Percentiles rank a stretch among this genome's conserved stretches.
Conservation (phyloP, 2,329 filamentous ascomycete species). For the Claviceps digitariae region DNA sequence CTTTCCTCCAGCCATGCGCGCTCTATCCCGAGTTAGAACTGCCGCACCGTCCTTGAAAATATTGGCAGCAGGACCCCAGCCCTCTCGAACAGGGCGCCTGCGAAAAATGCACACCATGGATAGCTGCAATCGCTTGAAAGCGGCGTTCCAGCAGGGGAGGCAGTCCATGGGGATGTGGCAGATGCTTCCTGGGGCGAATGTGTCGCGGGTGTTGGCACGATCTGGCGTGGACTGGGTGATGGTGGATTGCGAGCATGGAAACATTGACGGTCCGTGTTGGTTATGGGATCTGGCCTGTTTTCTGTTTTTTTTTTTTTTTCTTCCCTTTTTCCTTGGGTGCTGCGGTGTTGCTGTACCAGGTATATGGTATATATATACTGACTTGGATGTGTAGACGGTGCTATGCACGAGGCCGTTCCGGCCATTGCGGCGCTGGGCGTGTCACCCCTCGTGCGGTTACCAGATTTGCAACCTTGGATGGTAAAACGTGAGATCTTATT, state of each 20-base stretch:
- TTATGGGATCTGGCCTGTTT: neutral
- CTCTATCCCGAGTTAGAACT: neutral
- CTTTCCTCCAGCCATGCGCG: too few relatives aligned
- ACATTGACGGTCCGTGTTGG: slow-evolving; percentile 27
- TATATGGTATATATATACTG: neutral
- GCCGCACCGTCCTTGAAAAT: neutral
- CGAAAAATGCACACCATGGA: slow-evolving; percentile 21
- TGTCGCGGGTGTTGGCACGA: slow-evolving; percentile 45
- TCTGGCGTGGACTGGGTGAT: slow-evolving; percentile 54
- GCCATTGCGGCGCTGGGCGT: slow-evolving; percentile 34
- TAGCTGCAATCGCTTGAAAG: slow-evolving; percentile 33
- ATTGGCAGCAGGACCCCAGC: neutral
- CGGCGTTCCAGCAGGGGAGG: slow-evolving; percentile 32
- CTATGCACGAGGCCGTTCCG: slow-evolving; percentile 40
- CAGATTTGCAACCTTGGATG: slow-evolving; percentile 34
- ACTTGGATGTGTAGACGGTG: slow-evolving; percentile 21
- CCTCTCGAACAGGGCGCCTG: too few relatives aligned
- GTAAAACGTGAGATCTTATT: slow-evolving; percentile 28
- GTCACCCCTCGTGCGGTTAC: slow-evolving; percentile 34
- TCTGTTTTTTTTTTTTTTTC: neutral
- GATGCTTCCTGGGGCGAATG: slow-evolving; percentile 46
- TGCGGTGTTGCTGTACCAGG: neutral
- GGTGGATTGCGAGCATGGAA: slow-evolving; percentile 42
- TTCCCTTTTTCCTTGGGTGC: neutral
- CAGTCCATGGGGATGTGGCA: slow-evolving; percentile 48